Conservation (phyloP, 179 eudicot species). For the Patellifolia procumbens region DNA sequence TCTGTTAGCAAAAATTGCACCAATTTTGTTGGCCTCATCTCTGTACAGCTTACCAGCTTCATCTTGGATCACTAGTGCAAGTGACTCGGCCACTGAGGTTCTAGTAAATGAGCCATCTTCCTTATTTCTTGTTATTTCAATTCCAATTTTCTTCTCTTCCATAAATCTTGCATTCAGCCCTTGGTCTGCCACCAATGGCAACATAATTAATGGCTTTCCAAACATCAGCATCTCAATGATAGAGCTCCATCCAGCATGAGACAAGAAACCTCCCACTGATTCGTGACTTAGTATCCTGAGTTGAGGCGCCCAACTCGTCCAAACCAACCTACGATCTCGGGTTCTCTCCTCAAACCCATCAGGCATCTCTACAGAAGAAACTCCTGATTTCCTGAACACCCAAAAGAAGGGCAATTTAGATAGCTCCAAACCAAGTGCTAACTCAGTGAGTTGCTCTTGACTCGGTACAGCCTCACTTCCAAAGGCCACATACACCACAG, state of each 20-base stretch:
- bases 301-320: too few relatives aligned
- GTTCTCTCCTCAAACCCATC: conserved; percentile 43
- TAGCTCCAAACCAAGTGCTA: conserved; percentile 45
- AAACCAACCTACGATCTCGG: conserved; percentile 34
- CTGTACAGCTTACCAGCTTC: conserved; percentile 36
- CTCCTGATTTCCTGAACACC: conserved; percentile 33
- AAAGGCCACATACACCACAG: conserved; percentile 46
- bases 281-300: too few relatives aligned
- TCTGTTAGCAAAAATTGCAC: conserved; percentile 23
- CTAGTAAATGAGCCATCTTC: conserved; percentile 43
- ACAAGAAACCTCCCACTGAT: too few relatives aligned
- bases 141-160: conserved; percentile 44
- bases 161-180: conserved; percentile 36
- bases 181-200: conserved; percentile 35
- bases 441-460: conserved; percentile 41
- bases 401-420: conserved; percentile 44
- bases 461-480: conserved; percentile 47
- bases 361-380: conserved; percentile 27
- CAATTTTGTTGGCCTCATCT: conserved; percentile 39
- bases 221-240: conserved; percentile 32
- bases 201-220: conserved; percentile 32
- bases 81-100: conserved; percentile 36
- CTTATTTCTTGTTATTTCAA: conserved; percentile 38
- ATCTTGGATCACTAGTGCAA: conserved; percentile 37
- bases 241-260: conserved; percentile 51